Evolutionary conservation across 1,284 basidiomycete species (phyloP), one percentile per base, ranked within the genome.

Genomic region (Polyporus tsugae): DNA sequence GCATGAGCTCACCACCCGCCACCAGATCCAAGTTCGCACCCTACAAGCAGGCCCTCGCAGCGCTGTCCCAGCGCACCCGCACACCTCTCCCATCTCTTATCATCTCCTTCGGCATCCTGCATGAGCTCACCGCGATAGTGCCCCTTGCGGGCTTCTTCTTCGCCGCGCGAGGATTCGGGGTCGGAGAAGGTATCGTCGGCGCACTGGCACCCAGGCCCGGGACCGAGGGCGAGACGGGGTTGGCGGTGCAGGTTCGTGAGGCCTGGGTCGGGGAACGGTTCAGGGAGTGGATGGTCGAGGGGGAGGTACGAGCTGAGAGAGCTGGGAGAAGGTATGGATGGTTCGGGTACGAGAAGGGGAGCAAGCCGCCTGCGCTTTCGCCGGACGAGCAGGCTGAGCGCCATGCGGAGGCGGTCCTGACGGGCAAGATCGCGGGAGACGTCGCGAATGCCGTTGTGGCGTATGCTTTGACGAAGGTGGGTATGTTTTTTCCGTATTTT

Each of bases 91-190:
- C 94, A 0, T 94, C 94, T 2, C 86, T 98, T 62, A 79, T 91
- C 4, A 74, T 93, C 44, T 94, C 95, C 0, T 97, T 98, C 76
- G 88, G 89, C 2, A 81, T 97, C 62, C 84, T 98, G 9, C 96
- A 98, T 78, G 96, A 98, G 78, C 74, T 95, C 17, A 97, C 95
- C 0, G 95, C 96, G 0, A 76, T 97, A 65, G 82, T 91, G 0
- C 95, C 96, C 1, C 83, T 97, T 38, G 84, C 92, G 3, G 84
- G 89, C 29, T 78, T 95, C 52, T 98, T 96, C 79, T 95, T 90
- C 74, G 81, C 86, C 0, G 89, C 95, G 17, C 84, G 90, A 19
- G 79, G 86, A 2, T 73, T 94, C 0, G 95, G 94, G 0, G 81
- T 93, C 1, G 96, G 96, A 0, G 90, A 92, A 62, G 81, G 81